Base-by-base conservation (phyloP, 2,329 filamentous ascomycete species). In the Aspergillus persii region DNA sequence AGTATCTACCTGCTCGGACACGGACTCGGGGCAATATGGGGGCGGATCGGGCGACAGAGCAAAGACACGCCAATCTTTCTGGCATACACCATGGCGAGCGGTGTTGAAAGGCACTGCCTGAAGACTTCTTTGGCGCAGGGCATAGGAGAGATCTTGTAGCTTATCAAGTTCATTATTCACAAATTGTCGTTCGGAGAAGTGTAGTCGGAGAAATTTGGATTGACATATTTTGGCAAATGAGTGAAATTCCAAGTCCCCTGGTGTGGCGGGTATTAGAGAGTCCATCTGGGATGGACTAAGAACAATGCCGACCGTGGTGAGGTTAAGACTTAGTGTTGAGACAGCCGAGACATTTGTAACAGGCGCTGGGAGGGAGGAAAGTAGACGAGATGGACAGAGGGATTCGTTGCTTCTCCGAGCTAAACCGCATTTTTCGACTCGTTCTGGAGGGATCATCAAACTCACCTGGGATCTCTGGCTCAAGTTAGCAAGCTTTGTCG, bases 151-250 rank as follows among this genome's bases (percentile, higher is more conserved):
- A 39, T 1, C 41, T 53, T 63, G 26, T 30, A 66, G 57, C 58
- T 48, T n/a, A 55, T 56, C 49, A 59, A 60, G 47, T 60, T 66
- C 55, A 7, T 60, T 47, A 27, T 63, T 33, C 57, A 55, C 61
- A 56, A 63, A 65, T 54, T 66, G 60, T 66, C 57, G 57, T 48
- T 27, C 39, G 50, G 60, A 54, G 52, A 66, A 59, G 60, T 66
- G 53, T 61, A 66, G 47, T 59, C 52, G 53, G 9, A 66, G 52
- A 51, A 15, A 63, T 57, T 56, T 54, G 26, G 64, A 66, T 52
- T 60, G 53, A 56, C 64, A 63, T n/a, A 66, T 66, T 27, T 58
- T 64, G 18, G 61, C 60, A 49, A 64, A 65, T 33, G 63, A 26
- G 29, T 48, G 9, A 27, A 66, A 59, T 23, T 62, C 39, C 36